Evolutionary conservation across 371 early-diverging fungal species (phyloP), one percentile per base, ranked within the genome.

Genomic region (Mucor racemosus): DNA sequence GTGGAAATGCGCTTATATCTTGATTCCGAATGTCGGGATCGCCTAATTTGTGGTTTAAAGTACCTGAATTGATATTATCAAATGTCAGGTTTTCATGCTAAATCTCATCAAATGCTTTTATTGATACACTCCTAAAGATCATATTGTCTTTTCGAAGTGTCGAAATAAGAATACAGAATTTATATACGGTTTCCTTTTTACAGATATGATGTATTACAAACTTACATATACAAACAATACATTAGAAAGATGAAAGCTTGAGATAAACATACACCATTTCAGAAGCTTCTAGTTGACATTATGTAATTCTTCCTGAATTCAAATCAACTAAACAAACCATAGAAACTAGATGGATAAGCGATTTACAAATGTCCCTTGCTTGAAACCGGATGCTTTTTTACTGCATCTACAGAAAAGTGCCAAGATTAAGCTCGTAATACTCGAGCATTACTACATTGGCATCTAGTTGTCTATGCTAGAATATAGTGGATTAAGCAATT

Each of bases 301-400:
- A 5, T n/a, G 44, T 15, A n/a, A 17, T 5, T 44, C 17, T 44
- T 44, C 3, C 42, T 42, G n/a, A 1, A 14, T 42, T n/a, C 13
- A 15, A 15, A 15, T 15, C 41, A 41, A 15, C 41, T 41, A 41
- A 15, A 42, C 42, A 42, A 14, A 15, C 14, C 41, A 41, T 41
- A 41, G 4, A 41, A 15, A 15, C 41, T 5, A 0, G 42, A 44
- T 44, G 44, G 44, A 44, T 44, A n/a, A 44, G n/a, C 17, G 40
- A 10, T 40, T 40, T 11, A 40, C 10, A 40, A 40, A 40, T n/a
- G 44, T 17, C 0, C 17, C 44, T 42, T 15, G n/a, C 15, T 44
- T 44, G 17, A 44, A 44, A 44, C 44, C 44, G 44, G 44, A 44
- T 44, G 44, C 44, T 44, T 44, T 44, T 44, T 17, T 44, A 42